A percentile compares a stretch with the other conserved stretches of the same genome.
Conservation (phyloP, 2,329 filamentous ascomycete species). For the Colletotrichum lupini region DNA sequence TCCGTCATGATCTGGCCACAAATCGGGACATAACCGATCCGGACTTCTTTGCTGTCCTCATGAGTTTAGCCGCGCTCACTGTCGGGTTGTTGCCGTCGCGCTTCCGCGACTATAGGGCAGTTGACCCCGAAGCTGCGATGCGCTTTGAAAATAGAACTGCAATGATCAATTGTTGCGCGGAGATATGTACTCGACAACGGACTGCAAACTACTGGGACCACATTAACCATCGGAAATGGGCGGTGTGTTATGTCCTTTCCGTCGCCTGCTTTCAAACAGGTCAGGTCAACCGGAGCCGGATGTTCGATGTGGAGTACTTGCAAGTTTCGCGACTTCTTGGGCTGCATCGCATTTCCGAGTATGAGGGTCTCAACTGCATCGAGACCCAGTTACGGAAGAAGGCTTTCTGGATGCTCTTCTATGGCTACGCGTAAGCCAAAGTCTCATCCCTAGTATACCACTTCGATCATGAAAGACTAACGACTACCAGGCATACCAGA, state of each 20-base stretch:
- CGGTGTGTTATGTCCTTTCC: conserved; percentile 45
- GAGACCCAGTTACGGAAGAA: conserved; percentile 50
- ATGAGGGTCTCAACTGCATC: conserved; percentile 45
- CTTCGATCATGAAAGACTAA: neutral
- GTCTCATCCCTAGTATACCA: too few relatives aligned
- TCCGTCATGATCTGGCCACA: conserved; percentile 38
- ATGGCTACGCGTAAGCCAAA: conserved; percentile 40
- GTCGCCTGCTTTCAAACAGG: conserved; percentile 48
- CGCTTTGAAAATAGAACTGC: conserved; percentile 40
- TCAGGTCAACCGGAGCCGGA: conserved; percentile 47
- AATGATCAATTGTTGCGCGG: conserved; percentile 42
- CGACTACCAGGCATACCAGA: conserved; percentile 34
- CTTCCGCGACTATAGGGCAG: conserved; percentile 39
- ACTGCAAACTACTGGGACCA: conserved; percentile 41
- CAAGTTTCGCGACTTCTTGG: conserved; percentile 47
- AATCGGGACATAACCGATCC: conserved; percentile 39
- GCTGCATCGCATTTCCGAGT: conserved; percentile 45
- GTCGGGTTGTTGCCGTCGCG: conserved; percentile 42
- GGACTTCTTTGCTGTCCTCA: conserved; percentile 40
- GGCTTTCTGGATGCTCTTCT: conserved; percentile 50
- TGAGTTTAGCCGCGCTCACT: conserved; percentile 40
- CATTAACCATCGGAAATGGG: conserved; percentile 48
- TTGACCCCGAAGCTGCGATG: conserved; percentile 35
- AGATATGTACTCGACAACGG: conserved; percentile 39
- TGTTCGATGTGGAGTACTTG: conserved; percentile 48